Percentiles rank a stretch among this genome's conserved stretches.
Conservation (phyloP, 164 flowering plant genomes). For the Vitis vinifera region DNA sequence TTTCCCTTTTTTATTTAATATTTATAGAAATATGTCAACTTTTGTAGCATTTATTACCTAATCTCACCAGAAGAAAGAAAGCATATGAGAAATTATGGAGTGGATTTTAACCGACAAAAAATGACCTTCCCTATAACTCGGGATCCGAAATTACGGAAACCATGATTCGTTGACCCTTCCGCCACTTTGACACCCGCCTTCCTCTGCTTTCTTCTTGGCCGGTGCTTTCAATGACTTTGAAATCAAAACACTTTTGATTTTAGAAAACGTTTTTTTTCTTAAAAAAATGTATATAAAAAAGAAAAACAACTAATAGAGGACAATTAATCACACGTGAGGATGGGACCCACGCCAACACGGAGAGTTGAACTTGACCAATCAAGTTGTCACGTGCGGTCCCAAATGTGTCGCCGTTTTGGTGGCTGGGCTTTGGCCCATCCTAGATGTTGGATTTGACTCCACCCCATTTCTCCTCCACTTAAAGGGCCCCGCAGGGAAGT, state of each 20-base stretch:
- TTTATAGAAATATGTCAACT: too few species aligned
- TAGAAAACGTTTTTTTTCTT: neutral
- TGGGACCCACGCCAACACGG: conserved; percentile 4
- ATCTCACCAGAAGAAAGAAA: too few species aligned
- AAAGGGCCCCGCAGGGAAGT: too few species aligned
- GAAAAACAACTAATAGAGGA: neutral
- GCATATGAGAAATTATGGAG: too few species aligned
- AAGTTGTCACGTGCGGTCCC: conserved; percentile 31
- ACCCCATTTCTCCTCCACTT: neutral
- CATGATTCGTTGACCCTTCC: conserved; percentile 12
- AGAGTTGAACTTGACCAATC: neutral
- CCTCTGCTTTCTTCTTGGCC: too few species aligned
- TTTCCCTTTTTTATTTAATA: too few species aligned
- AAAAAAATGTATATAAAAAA: neutral
- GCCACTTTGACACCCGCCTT: neutral
- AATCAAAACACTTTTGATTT: neutral
- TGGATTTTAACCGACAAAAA: neutral
- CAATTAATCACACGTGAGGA: conserved; percentile 7
- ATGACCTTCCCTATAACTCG: conserved; percentile 1
- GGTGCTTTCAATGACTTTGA: too few species aligned
- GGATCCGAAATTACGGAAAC: conserved; percentile 19
- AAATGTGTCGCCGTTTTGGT: conserved; percentile 38
- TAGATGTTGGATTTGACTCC: conserved; percentile 11
- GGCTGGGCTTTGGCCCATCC: conserved; percentile 20
- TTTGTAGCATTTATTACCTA: too few species aligned